phyloP scores from a whole-genome alignment of 805 yeast species.

The Wickerhamiella spandovensis region DNA sequence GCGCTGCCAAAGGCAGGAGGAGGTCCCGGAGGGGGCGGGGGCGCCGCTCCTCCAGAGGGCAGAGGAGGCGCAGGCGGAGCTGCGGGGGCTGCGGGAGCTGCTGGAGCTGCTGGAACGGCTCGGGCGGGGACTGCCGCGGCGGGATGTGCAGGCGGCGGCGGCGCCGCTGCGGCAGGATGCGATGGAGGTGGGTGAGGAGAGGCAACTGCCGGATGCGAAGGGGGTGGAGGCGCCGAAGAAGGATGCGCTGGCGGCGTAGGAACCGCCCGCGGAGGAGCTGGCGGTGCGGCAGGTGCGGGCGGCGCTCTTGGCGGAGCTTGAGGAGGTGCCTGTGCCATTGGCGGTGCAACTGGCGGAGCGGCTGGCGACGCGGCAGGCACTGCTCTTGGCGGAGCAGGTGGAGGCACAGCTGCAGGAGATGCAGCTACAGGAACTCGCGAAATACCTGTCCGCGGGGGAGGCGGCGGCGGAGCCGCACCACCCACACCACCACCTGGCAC shows the following conservation, averaged over 20 bases:
- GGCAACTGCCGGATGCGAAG: constrained; percentile 11
- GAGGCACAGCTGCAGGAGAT: constrained; percentile 10
- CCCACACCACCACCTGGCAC: background rate
- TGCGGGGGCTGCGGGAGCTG: constrained; percentile 12
- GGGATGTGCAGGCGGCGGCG: constrained; percentile 10
- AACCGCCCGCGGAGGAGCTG: constrained; percentile 19
- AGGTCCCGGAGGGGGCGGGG: constrained; percentile 21
- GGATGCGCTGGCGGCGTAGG: constrained; percentile 15
- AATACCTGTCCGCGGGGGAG: constrained; percentile 10
- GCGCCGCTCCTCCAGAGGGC: constrained; percentile 18
- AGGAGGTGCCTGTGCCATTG: constrained; percentile 16
- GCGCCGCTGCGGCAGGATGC: constrained; percentile 11
- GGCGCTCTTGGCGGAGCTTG: constrained; percentile 15
- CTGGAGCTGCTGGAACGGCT: constrained; percentile 5
- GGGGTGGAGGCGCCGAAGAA: constrained; percentile 14
- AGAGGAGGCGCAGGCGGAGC: constrained; percentile 13
- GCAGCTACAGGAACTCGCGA: constrained; percentile 10
- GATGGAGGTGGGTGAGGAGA: constrained; percentile 13
- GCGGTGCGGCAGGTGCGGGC: constrained; percentile 16
- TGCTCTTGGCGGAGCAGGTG: constrained; percentile 15
- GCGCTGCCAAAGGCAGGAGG: constrained; percentile 21
- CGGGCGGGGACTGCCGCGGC: background rate
- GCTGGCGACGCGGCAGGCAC: constrained; percentile 8
- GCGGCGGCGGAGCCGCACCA: constrained; percentile 11
- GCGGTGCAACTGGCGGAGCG: constrained; percentile 12